These are phyloP conservation scores for Cryptococcus amylolentus DNA, from an alignment of 1,284 basidiomycete genomes.

Conservation along the genomic window DNA sequence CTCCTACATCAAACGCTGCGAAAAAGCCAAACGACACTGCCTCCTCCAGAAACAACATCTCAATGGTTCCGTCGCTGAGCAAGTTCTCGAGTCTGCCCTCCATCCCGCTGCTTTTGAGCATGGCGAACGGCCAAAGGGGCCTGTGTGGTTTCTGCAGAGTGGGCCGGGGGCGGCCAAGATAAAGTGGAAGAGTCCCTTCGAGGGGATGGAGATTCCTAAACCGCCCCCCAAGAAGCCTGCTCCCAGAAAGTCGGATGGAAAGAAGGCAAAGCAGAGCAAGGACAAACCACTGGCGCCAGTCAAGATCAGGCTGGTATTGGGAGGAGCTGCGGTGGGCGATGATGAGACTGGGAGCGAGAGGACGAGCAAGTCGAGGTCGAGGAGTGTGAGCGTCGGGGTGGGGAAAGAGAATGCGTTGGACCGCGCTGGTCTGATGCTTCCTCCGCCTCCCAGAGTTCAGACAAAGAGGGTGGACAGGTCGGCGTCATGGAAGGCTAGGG, in stretches of 20 bases:
- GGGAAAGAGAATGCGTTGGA: neutral
- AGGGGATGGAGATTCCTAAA: conserved; percentile 41
- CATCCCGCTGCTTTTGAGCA: conserved; percentile 40
- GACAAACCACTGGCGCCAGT: conserved; percentile 20
- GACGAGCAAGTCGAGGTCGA: conserved; percentile 12
- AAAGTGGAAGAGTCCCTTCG: conserved; percentile 44
- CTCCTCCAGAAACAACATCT: conserved; percentile 44
- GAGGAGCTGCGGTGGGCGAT: conserved; percentile 3
- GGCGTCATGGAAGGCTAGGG: conserved; percentile 5
- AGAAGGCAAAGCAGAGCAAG: conserved; percentile 18
- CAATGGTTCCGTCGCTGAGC: conserved; percentile 40
- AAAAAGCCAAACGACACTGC: conserved; percentile 29
- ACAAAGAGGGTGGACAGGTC: neutral
- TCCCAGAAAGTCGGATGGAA: conserved; percentile 17
- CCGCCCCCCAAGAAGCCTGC: conserved; percentile 32
- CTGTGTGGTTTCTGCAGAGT: conserved; percentile 41
- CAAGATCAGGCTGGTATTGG: conserved; percentile 26
- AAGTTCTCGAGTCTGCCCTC: conserved; percentile 40
- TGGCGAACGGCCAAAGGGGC: conserved; percentile 38
- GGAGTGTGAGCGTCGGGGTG: conserved; percentile 11
- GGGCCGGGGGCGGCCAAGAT: conserved; percentile 28
- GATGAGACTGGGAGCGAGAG: conserved; percentile 9
- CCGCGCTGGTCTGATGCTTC: neutral
- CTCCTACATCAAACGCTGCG: conserved; percentile 39
- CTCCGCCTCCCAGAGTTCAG: neutral